Base-by-base conservation (phyloP, 371 early-diverging fungal species). In the Capillidium rhysosporum region DNA sequence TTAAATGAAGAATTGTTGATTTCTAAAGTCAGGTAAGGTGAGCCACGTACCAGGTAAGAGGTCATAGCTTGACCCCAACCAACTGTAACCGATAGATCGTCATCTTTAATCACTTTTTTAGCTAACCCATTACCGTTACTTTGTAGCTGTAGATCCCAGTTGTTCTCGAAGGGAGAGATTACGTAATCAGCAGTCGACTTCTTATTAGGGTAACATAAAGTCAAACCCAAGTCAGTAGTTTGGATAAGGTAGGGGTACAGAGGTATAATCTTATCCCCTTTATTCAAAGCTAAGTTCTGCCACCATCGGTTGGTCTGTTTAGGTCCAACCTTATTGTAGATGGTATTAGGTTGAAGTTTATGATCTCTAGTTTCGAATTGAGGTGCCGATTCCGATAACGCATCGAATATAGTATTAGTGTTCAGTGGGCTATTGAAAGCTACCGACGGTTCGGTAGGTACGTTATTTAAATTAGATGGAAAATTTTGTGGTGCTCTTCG, bases 231-330 rank as follows among this genome's bases (percentile, higher is more conserved):
- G 26, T 46, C 47, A 2, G 12, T 46, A 5, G 4, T 24, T 34
- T 40, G 56, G 39, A 66, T 58, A 34, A 62, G 34, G 44, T 70
- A 70, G 18, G 71, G 71, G 45, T 66, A 64, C 25, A 66, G 61
- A 38, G 65, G 56, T 25, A 70, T 60, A 0, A 63, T 61, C 29
- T 57, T 49, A 0, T 29, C 20, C 28, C 68, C 69, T 4, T 61
- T 18, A 23, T 57, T 60, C 23, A 69, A 12, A 1, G 70, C 57
- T 38, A 69, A 57, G 56, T 70, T 70, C 40, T 51, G 59, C 69
- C 70, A 70, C 71, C 71, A 70, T 20, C 53, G 46, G 60, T 70
- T 70, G 8, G 71, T 70, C 0, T 62, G 66, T 28, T 61, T 39
- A 3, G 55, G 55, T 23, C 21, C 26, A 3, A 23, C 3, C 26